Evolutionary conservation across 768 basidiomycete species (phyloP).

Genomic region (Boletus edulis): DNA sequence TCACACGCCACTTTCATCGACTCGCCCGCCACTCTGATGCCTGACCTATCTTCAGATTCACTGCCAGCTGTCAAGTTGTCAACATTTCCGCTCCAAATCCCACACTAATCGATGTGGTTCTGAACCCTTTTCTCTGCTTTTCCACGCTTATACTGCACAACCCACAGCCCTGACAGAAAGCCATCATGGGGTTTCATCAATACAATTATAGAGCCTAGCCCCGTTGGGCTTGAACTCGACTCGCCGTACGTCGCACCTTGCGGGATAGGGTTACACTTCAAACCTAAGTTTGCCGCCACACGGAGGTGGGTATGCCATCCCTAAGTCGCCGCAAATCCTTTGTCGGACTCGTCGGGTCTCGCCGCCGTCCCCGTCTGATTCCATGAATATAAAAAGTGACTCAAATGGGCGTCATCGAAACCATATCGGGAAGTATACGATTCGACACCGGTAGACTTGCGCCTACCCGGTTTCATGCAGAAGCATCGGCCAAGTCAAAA

Average conservation of each 20-base stretch:
- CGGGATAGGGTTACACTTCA: not conserved
- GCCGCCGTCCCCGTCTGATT: not conserved
- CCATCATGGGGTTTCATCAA: conserved; percentile 6
- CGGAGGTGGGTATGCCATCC: not conserved
- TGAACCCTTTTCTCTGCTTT: not conserved
- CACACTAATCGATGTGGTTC: not conserved
- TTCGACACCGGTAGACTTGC: not conserved
- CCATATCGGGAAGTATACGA: conserved; percentile 1
- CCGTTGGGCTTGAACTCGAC: not conserved
- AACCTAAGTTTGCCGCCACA: conserved; percentile 7
- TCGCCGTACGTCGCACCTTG: not conserved
- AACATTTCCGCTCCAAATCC: not conserved
- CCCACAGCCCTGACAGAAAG: conserved; percentile 10
- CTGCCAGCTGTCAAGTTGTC: not conserved
- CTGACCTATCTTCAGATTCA: not conserved
- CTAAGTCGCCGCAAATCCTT: not conserved
- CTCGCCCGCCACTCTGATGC: not conserved
- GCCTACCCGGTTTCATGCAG: not conserved
- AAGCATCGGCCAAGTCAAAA: not conserved
- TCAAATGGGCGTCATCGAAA: not conserved
- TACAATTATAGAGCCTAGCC: conserved; percentile 3
- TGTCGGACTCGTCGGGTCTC: too few relatives aligned
- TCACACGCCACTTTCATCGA: not conserved
- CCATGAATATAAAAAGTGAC: not conserved
- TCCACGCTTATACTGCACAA: conserved; percentile 1